Conservation (phyloP, 495 filamentous ascomycete genomes). For the Stereocaulon alpinum region DNA sequence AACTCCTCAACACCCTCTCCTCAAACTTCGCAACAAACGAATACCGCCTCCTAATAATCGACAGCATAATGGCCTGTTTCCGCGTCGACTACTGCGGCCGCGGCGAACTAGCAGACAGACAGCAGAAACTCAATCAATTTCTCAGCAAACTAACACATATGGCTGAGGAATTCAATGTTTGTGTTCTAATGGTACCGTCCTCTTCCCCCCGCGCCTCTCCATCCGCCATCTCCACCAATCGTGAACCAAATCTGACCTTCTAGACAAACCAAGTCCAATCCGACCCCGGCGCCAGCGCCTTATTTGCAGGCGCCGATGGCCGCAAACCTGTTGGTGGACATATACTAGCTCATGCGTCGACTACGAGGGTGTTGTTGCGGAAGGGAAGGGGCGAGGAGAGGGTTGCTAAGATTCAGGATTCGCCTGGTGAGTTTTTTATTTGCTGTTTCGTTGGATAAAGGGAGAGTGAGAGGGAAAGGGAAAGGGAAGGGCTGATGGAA, state of each 20-base stretch:
- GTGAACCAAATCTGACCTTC: not conserved
- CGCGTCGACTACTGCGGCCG: constrained; percentile 66
- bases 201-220: too few relatives aligned
- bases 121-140: constrained; percentile 67
- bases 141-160: constrained; percentile 60
- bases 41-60: constrained; percentile 64
- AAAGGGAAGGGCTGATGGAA: not conserved
- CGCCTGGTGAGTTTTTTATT: constrained; percentile 43
- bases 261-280: constrained; percentile 76
- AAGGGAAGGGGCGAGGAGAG: constrained; percentile 73
- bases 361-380: constrained; percentile 61
- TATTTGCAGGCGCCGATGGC: constrained; percentile 72
- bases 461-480: not conserved
- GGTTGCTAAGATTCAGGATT: constrained; percentile 72
- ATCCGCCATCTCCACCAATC: too few relatives aligned
- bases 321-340: constrained; percentile 68
- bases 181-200: constrained; percentile 53
- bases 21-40: constrained; percentile 56
- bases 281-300: constrained; percentile 67
- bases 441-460: not conserved
- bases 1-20: constrained; percentile 56
- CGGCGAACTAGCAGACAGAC: constrained; percentile 65
- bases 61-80: constrained; percentile 73
- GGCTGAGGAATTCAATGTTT: constrained; percentile 74
- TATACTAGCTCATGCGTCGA: constrained; percentile 69